These are phyloP conservation scores for Penicillium fuscoglaucum DNA, from an alignment of 2,329 filamentous ascomycete genomes.

Conservation along the genomic window DNA sequence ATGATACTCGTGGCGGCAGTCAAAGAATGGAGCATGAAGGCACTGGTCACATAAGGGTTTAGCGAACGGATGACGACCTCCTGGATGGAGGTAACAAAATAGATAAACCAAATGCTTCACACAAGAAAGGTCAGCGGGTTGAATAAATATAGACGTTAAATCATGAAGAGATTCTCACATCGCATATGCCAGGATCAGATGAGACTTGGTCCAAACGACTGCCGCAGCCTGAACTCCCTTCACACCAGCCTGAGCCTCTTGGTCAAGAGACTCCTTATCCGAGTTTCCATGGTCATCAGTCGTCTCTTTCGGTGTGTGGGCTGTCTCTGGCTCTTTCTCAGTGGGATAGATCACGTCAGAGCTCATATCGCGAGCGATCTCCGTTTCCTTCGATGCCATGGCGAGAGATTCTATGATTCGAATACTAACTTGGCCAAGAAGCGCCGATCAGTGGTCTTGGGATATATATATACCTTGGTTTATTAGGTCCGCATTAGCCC, in stretches of 20 bases:
- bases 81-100: constrained; percentile 18
- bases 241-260: constrained; percentile 17
- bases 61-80: constrained; percentile 14
- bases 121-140: background rate
- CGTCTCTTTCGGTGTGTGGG: background rate
- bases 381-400: background rate
- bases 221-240: constrained; percentile 13
- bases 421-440: background rate
- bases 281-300: background rate
- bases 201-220: constrained; percentile 13
- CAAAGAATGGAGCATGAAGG: constrained; percentile 15
- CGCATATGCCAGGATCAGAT: constrained; percentile 13
- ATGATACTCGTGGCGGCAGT: constrained; percentile 14
- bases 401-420: background rate
- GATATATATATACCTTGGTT: background rate
- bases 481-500: background rate
- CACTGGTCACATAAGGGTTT: constrained; percentile 18
- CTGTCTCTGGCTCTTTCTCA: background rate
- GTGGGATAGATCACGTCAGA: background rate
- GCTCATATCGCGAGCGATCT: background rate
- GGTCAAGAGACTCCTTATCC: constrained; percentile 9
- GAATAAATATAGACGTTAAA: background rate
- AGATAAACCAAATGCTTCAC: constrained; percentile 16
- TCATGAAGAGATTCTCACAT: constrained; percentile 1
- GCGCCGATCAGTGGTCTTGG: background rate